Evolutionary conservation across 495 filamentous ascomycete species (phyloP).

Genomic region (Astrothelium macrocarpum): DNA sequence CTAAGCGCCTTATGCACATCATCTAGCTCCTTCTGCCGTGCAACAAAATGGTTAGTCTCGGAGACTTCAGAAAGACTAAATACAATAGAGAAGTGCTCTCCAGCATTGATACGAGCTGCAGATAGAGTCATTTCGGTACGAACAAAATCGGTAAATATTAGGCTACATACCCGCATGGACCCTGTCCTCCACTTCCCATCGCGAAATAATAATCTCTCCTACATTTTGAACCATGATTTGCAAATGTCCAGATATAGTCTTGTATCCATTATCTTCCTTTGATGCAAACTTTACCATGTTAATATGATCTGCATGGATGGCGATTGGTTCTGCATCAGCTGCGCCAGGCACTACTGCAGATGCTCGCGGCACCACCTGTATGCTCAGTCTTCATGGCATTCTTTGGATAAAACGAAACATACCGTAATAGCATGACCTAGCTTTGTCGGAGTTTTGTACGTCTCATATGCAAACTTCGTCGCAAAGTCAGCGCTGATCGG

Average conservation of each 20-base stretch:
- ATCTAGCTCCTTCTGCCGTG: not conserved
- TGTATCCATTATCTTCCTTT: constrained; percentile 24
- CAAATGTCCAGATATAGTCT: constrained; percentile 24
- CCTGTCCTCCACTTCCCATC: not conserved
- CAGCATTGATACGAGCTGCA: constrained; percentile 14
- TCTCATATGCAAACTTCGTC: not conserved
- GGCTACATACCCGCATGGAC: not conserved
- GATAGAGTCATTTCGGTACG: too few species aligned
- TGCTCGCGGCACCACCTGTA: constrained; percentile 29
- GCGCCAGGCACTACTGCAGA: constrained; percentile 33
- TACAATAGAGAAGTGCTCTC: constrained; percentile 14
- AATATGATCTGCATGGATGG: constrained; percentile 31
- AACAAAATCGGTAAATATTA: constrained; percentile 6
- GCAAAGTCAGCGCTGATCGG: not conserved
- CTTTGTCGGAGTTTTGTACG: constrained; percentile 8
- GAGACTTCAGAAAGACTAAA: constrained; percentile 9
- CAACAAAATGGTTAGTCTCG: not conserved
- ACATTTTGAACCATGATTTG: constrained; percentile 20
- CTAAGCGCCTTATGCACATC: too few species aligned
- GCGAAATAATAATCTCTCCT: constrained; percentile 3
- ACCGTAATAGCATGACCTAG: constrained; percentile 23
- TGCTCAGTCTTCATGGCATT: too few species aligned
- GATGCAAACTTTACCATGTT: constrained; percentile 32
- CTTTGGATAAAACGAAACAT: too few species aligned
- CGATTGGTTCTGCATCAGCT: constrained; percentile 22